Base-by-base conservation (phyloP, 805 yeast species). In the Wickerhamomyces alni region DNA sequence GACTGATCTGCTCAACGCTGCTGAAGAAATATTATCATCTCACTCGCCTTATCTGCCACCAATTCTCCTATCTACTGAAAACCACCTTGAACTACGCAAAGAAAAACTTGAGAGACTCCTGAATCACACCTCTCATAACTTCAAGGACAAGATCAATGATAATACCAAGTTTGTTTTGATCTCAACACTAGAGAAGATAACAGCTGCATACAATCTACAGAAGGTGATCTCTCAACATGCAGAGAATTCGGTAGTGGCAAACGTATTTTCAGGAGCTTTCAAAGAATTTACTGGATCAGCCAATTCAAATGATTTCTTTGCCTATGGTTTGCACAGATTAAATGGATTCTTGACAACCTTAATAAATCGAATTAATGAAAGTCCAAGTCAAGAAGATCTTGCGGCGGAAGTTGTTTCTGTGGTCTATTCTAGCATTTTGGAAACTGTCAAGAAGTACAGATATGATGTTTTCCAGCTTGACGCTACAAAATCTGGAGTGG, bases 21-120 rank as follows among this genome's bases (percentile, higher is more conserved):
- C 75, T 2, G 52, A 65, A 12, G 89, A 83, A 43, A 70, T 89
- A 9, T 52, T 83, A 24, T 53, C 61, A 16, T 76, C 87, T 5
- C 62, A 63, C 1, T 77, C 86, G 0, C 60, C 66, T 6, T 81
- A 78, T 47, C 62, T 82, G 16, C 80, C 87, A 4, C 66, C 74
- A 3, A 59, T 70, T 31, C 59, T 72, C 10, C 70, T 79, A 1
- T 69, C 80, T 2, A 49, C 79, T 10, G 66, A 62, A 8, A 73
- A 70, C 15, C 80, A 76, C 41, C 63, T 86, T 28, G 59, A 57
- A 4, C 58, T 71, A 38, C 73, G 94, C 38, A 59, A 67, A 4
- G 52, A 61, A 6, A 66, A 71, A 36, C 62, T 69, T 36, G 59
- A 62, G 38, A 66, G 63, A 38, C 63, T 84, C 15, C 63, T 77